Percentiles rank a stretch among this genome's conserved stretches.
Conservation (phyloP, 768 basidiomycete species). For the Cantharellus anzutake region DNA sequence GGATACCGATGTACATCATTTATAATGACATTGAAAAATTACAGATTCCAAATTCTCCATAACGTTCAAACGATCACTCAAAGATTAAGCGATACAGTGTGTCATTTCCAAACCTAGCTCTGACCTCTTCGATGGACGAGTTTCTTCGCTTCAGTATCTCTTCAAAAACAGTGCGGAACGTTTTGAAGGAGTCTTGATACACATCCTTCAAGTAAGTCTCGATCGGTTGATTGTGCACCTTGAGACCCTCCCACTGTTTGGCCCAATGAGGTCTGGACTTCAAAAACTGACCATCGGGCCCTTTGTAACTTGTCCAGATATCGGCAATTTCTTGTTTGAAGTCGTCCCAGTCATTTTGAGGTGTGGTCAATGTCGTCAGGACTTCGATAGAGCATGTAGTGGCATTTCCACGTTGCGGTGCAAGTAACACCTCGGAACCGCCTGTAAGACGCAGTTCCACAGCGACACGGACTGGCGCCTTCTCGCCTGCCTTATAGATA, state of each 20-base stretch:
- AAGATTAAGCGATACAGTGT: not conserved
- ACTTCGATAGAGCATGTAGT: not conserved
- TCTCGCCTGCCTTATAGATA: conserved; percentile 3
- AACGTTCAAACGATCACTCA: not conserved
- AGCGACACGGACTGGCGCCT: conserved; percentile 13
- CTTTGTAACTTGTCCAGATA: conserved; percentile 8
- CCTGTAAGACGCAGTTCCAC: conserved; percentile 17
- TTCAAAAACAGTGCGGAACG: not conserved
- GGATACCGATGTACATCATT: too few species aligned
- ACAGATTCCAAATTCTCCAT: too few species aligned
- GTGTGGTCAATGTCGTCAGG: not conserved
- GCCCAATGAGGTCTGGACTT: conserved; percentile 16
- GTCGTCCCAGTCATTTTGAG: not conserved
- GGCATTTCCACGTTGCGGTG: conserved; percentile 10
- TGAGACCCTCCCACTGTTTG: conserved; percentile 15
- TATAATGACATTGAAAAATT: too few species aligned
- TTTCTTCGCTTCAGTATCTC: not conserved
- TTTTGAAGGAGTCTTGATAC: not conserved
- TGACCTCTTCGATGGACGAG: not conserved
- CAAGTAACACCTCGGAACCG: conserved; percentile 12
- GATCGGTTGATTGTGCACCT: conserved; percentile 12
- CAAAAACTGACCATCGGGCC: conserved; percentile 6
- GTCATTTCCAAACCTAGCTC: not conserved
- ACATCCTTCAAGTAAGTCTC: conserved; percentile 13
- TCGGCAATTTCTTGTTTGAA: not conserved